phyloP scores from a whole-genome alignment of 176 grass and related monocot species.

The Typha latifolia region DNA sequence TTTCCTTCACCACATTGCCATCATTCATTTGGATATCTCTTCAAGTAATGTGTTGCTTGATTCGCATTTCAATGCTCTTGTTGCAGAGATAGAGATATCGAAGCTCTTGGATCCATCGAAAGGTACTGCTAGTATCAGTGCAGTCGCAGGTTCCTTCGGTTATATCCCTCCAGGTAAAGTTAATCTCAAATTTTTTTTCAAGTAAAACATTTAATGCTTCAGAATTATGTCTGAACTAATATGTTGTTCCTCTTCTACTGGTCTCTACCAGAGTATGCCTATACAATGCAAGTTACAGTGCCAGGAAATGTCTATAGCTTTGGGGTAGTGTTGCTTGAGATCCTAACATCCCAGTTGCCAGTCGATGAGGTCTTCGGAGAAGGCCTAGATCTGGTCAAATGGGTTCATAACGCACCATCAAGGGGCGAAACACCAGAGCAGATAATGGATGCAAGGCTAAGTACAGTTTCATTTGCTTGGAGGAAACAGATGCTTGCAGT shows the following conservation, averaged over 20 bases:
- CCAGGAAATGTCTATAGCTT: slow-evolving; percentile 92
- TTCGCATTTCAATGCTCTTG: slow-evolving; percentile 48
- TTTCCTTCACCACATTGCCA: slow-evolving; percentile 78
- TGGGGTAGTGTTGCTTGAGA: slow-evolving; percentile 82
- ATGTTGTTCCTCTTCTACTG: slow-evolving; percentile 6
- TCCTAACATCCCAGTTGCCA: slow-evolving; percentile 70
- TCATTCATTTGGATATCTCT: slow-evolving; percentile 85
- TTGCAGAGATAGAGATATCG: slow-evolving; percentile 87
- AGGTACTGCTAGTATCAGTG: slow-evolving; percentile 88
- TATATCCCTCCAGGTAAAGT: slow-evolving; percentile 92
- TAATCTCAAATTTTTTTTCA: too few species aligned
- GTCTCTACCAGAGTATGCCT: slow-evolving; percentile 79
- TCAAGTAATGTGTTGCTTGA: slow-evolving; percentile 75
- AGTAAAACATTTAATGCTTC: too few species aligned
- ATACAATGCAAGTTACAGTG: slow-evolving; percentile 93
- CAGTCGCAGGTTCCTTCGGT: slow-evolving; percentile 82
- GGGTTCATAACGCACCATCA: slow-evolving; percentile 57
- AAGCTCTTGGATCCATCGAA: slow-evolving; percentile 87
- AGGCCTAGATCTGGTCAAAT: slow-evolving; percentile 83
- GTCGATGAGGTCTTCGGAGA: slow-evolving; percentile 81
- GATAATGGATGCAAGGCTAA: slow-evolving; percentile 88
- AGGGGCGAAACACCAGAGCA: slow-evolving; percentile 78
- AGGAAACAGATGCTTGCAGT: slow-evolving; percentile 87
- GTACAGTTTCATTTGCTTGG: slow-evolving; percentile 77
- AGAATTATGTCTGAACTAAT: neutral